Percentiles rank a stretch among this genome's conserved stretches.
phyloP scores from a whole-genome alignment of 805 yeast genomes.

The Starmerella cellae region DNA sequence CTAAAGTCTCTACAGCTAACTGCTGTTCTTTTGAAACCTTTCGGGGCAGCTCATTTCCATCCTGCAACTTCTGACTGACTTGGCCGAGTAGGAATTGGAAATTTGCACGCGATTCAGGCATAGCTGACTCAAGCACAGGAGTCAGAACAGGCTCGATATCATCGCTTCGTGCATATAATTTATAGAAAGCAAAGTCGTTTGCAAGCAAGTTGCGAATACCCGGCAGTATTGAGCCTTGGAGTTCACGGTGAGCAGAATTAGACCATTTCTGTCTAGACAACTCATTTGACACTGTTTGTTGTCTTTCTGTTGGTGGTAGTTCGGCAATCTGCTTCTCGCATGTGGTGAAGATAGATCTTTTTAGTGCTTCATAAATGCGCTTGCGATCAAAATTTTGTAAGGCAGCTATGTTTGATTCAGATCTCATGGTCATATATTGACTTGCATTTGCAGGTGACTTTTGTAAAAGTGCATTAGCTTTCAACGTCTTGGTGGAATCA shows the following conservation, averaged over 20 bases:
- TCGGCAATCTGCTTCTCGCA: conserved; percentile 22
- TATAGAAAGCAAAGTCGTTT: conserved; percentile 28
- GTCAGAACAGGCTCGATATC: conserved; percentile 25
- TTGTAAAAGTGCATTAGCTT: conserved; percentile 21
- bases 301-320: conserved; percentile 2
- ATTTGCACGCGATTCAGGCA: conserved; percentile 24
- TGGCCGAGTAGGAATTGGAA: conserved; percentile 27
- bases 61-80: conserved; percentile 13
- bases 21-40: neutral
- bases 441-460: conserved; percentile 23
- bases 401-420: conserved; percentile 20
- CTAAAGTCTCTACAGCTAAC: neutral
- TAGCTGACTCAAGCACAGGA: conserved; percentile 15
- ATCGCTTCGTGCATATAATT: conserved; percentile 28
- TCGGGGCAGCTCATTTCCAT: neutral
- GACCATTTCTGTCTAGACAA: conserved; percentile 26
- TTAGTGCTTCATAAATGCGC: conserved; percentile 11
- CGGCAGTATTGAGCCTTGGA: conserved; percentile 25
- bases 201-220: conserved; percentile 18
- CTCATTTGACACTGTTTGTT: conserved; percentile 10
- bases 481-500: conserved; percentile 17
- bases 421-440: conserved; percentile 17
- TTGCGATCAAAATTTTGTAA: conserved; percentile 7
- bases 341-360: conserved; percentile 22
- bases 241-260: conserved; percentile 29